phyloP scores from a whole-genome alignment of 257 asterid species.

The Ligustrum vulgare region DNA sequence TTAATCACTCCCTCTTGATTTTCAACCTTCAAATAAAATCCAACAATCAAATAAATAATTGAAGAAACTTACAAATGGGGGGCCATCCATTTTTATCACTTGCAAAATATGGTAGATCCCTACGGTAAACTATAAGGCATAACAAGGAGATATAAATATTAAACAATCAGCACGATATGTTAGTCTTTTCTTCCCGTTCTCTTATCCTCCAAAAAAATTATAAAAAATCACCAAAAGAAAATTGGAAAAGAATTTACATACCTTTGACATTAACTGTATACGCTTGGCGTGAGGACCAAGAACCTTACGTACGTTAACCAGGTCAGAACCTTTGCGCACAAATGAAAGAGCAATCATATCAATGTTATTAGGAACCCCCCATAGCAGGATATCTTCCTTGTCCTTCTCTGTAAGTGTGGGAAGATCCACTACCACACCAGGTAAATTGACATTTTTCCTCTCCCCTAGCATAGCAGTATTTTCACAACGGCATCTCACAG shows the following conservation, averaged over 20 bases:
- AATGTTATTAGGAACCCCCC: conserved; percentile 87
- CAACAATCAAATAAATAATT: conserved; percentile 16
- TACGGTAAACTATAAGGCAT: neutral
- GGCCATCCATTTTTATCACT: neutral
- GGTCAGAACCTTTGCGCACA: conserved; percentile 89
- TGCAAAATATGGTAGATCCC: neutral
- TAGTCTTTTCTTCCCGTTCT: neutral
- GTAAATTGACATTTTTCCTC: conserved; percentile 81
- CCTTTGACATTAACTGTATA: conserved; percentile 83
- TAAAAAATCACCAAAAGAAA: neutral
- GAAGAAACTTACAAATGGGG: neutral
- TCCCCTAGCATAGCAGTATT: conserved; percentile 80
- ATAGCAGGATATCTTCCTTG: conserved; percentile 71
- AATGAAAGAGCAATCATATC: conserved; percentile 91
- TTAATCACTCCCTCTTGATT: conserved; percentile 87
- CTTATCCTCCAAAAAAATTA: neutral
- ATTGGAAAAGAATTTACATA: conserved; percentile 12
- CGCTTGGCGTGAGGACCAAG: conserved; percentile 75
- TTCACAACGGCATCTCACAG: conserved; percentile 74
- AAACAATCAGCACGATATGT: neutral
- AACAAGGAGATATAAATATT: neutral
- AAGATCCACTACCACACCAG: conserved; percentile 86
- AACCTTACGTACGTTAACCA: conserved; percentile 73
- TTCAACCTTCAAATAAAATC: conserved; percentile 57
- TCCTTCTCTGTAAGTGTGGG: conserved; percentile 89